Evolutionary conservation across 2,329 filamentous ascomycete species (phyloP), one percentile per base, ranked within the genome.

Genomic region (Fusarium sacchari): DNA sequence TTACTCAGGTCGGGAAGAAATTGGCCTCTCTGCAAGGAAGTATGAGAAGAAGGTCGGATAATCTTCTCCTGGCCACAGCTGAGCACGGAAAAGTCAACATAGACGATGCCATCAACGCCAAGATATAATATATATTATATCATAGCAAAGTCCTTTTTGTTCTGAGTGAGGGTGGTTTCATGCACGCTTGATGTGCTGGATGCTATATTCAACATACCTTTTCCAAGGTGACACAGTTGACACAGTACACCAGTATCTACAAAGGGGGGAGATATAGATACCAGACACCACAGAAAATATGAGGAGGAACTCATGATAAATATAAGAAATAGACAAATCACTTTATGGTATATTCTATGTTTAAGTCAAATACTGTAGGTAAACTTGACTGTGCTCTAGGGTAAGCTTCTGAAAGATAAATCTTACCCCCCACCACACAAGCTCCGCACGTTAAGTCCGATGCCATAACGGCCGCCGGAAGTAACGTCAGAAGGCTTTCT

Each of bases 1-100:
- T 91, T 22, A 81, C 92, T 10, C 87, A 90, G 69, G 81, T 86
- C 24, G 91, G 91, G 5, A 86, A 84, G 79, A 84, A 84, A 61
- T 70, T 92, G 71, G 85, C 84, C 56, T 84, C 87, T 18, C 63
- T 92, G 10, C 84, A 84, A 67, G 89, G 88, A 4, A 83, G 85
- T 26, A 88, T 93, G 82, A 86, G 83, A 71, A 84, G 86, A 69
- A 86, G 83, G 74, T 84, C 83, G 34, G 88, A 88, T 67, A 87
- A 88, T 0, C 82, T 83, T 47, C 68, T 92, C 15, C 79, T 91
- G 76, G 85, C 88, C 6, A 84, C 87, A 12, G 91, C 88, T 56
- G 90, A 92, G 76, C 91, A 93, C 82, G 87, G 88, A 46, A 93
- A 93, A 81, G 88, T 88, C 6, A 91, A 89, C 76, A 87, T 86